Evolutionary conservation across 768 basidiomycete genomes (phyloP).

Genomic region (Favolaschia claudopus): DNA sequence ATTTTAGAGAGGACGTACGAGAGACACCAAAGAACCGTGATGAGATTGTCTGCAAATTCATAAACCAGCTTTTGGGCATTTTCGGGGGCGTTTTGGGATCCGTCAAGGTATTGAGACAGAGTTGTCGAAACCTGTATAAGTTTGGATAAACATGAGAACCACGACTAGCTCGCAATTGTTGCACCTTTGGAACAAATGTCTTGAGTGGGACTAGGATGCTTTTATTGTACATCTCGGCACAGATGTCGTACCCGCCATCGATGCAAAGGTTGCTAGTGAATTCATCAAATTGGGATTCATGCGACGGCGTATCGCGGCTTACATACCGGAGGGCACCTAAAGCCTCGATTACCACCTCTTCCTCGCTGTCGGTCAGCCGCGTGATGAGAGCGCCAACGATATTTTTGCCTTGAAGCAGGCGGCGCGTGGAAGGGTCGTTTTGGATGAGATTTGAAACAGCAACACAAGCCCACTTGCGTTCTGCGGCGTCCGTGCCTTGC

Average conservation of each 20-base stretch:
- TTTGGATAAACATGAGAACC: background rate
- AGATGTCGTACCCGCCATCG: constrained; percentile 95
- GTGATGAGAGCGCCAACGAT: constrained; percentile 87
- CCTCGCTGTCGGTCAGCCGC: constrained; percentile 87
- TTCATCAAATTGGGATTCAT: constrained; percentile 19
- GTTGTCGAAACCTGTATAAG: constrained; percentile 71
- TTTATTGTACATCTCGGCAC: constrained; percentile 98
- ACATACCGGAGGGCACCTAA: constrained; percentile 85
- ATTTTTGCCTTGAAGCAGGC: constrained; percentile 90
- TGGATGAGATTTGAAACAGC: constrained; percentile 96
- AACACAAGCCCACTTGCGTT: constrained; percentile 95
- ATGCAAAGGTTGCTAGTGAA: constrained; percentile 84
- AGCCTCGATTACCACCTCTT: constrained; percentile 92
- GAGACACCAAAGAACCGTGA: constrained; percentile 93
- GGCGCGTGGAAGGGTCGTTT: constrained; percentile 91
- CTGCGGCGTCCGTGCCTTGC: constrained; percentile 75
- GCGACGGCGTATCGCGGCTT: constrained; percentile 9
- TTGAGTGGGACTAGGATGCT: constrained; percentile 82
- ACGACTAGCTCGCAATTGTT: constrained; percentile 1
- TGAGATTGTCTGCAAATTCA: constrained; percentile 90
- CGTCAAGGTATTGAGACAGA: constrained; percentile 70
- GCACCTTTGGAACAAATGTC: constrained; percentile 81
- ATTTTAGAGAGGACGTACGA: constrained; percentile 66
- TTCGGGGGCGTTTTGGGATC: constrained; percentile 70
- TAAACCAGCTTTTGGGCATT: constrained; percentile 80